Evolutionary conservation across 2,329 filamentous ascomycete genomes (phyloP).

Genomic region (Claviceps paspali): DNA sequence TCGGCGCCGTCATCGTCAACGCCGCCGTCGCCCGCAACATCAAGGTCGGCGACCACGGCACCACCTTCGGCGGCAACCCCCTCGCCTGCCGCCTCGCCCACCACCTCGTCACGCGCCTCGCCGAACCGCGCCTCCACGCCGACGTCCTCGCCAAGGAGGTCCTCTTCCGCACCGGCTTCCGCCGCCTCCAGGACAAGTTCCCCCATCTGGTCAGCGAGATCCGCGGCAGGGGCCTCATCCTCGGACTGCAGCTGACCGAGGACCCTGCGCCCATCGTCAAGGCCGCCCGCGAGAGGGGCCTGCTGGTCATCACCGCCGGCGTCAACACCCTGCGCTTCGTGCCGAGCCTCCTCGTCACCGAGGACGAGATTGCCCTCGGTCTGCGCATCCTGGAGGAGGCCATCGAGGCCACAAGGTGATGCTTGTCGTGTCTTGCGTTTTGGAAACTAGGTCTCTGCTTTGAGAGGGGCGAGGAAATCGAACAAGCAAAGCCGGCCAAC

Average conservation of each 20-base stretch:
- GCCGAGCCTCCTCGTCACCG: slow-evolving; percentile 66
- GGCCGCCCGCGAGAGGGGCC: slow-evolving; percentile 71
- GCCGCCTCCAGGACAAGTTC: slow-evolving; percentile 30
- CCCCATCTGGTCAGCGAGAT: slow-evolving; percentile 64
- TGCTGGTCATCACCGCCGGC: slow-evolving; percentile 84
- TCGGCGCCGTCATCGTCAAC: slow-evolving; percentile 51
- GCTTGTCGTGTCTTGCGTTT: no score
- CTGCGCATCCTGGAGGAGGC: slow-evolving; percentile 60
- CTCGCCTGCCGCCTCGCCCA: slow-evolving; percentile 73
- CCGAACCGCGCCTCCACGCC: slow-evolving; percentile 53
- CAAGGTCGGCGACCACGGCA: slow-evolving; percentile 67
- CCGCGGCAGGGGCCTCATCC: slow-evolving; percentile 68
- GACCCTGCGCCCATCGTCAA: slow-evolving; percentile 64
- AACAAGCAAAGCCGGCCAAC: no score
- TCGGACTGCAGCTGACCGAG: slow-evolving; percentile 68
- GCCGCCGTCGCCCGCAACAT: slow-evolving; percentile 25
- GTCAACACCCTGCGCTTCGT: slow-evolving; percentile 88
- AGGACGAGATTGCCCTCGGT: slow-evolving; percentile 65
- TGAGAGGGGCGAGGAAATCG: no score
- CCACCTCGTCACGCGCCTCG: slow-evolving; percentile 65
- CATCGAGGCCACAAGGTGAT: slow-evolving; percentile 29
- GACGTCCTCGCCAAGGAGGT: slow-evolving; percentile 51
- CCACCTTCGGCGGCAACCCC: slow-evolving; percentile 87
- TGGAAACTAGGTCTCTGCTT: no score
- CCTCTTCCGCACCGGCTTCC: slow-evolving; percentile 33